Evolutionary conservation across 768 basidiomycete genomes (phyloP).

Genomic region (Agrocybe praecox): DNA sequence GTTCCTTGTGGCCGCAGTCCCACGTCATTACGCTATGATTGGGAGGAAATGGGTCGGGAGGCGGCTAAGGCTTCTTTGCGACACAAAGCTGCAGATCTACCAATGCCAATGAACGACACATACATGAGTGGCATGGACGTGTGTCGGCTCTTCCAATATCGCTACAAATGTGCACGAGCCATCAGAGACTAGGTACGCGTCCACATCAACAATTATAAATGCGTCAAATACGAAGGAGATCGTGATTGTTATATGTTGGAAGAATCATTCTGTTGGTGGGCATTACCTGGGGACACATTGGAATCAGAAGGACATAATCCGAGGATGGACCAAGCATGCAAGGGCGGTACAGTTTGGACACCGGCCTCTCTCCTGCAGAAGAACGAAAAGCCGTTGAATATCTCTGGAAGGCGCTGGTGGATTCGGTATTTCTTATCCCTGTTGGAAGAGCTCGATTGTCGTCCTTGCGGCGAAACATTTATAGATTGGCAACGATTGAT

Average conservation of each 20-base stretch:
- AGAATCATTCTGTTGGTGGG: neutral
- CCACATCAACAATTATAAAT: neutral
- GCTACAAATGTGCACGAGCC: neutral
- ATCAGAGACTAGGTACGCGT: neutral
- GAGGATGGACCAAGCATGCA: neutral
- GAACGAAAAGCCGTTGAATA: neutral
- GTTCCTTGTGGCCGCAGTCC: neutral
- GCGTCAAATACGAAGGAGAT: neutral
- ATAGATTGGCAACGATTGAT: neutral
- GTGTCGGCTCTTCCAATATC: neutral
- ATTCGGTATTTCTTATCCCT: neutral
- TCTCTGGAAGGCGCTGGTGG: neutral
- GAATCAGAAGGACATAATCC: neutral
- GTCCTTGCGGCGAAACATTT: neutral
- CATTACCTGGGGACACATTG: neutral
- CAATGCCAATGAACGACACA: neutral
- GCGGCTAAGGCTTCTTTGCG: neutral
- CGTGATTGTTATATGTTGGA: neutral
- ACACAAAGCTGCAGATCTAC: neutral
- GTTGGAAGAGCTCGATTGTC: neutral
- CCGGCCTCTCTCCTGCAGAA: neutral
- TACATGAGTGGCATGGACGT: neutral
- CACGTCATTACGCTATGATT: neutral
- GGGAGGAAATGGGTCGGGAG: neutral
- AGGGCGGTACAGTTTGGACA: neutral